Conservation (phyloP, 345 rosid genomes). For the Linum tenue region DNA sequence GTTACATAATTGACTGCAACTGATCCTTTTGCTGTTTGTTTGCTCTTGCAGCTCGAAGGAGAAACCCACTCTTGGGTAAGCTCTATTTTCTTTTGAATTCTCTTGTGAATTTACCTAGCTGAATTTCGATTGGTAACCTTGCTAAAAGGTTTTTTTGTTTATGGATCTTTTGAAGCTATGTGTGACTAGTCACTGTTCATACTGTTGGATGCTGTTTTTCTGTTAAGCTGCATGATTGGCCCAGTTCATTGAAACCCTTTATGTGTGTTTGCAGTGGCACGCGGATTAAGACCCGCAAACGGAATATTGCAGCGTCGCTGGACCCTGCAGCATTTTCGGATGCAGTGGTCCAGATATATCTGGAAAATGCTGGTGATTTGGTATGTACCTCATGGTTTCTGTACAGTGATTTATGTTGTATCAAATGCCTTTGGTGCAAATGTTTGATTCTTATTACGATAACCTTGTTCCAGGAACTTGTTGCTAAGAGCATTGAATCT, state of each 20-base stretch:
- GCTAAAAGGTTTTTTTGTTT: too few species aligned
- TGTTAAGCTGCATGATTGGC: too few species aligned
- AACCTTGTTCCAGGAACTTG: conserved; percentile 49
- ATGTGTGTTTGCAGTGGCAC: conserved; percentile 52
- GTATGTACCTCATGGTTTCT: conserved; percentile 23
- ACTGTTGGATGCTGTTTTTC: too few species aligned
- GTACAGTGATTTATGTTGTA: background rate
- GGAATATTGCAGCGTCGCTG: conserved; percentile 96
- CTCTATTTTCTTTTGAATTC: background rate
- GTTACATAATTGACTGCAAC: background rate
- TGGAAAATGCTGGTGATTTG: conserved; percentile 97
- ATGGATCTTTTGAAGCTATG: too few species aligned
- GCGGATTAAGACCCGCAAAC: conserved; percentile 99
- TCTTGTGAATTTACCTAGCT: background rate
- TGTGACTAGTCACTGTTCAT: too few species aligned
- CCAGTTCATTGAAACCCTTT: background rate
- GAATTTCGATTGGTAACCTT: too few species aligned
- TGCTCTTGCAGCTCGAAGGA: background rate
- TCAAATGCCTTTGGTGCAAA: background rate
- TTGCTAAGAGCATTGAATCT: conserved; percentile 82
- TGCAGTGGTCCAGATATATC: conserved; percentile 93
- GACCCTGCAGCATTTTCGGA: conserved; percentile 98
- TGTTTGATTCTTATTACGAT: background rate
- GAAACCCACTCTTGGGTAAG: background rate
- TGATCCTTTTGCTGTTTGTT: background rate